Evolutionary conservation across 2,329 filamentous ascomycete species (phyloP).

Genomic region (Fusarium sp.): DNA sequence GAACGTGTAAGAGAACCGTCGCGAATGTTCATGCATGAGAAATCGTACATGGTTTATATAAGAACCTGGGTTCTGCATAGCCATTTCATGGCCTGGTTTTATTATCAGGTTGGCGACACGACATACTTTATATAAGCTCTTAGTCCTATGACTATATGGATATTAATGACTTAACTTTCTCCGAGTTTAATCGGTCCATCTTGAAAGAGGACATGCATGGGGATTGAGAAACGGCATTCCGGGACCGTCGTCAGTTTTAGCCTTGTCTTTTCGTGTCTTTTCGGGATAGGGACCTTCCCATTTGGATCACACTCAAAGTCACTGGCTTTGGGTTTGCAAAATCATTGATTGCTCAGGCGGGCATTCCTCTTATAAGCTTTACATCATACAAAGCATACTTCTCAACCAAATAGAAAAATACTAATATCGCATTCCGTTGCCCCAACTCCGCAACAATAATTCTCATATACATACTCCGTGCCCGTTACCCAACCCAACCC

Average conservation of each 20-base stretch:
- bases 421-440: not conserved
- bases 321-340: not conserved
- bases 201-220: slow-evolving; percentile 31
- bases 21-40: slow-evolving; percentile 18
- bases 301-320: slow-evolving; percentile 21
- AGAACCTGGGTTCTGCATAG: not conserved
- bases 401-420: no score
- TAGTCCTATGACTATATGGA: not conserved
- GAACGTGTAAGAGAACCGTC: slow-evolving; percentile 30
- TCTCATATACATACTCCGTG: not conserved
- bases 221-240: slow-evolving; percentile 32
- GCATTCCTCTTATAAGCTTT: no score
- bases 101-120: not conserved
- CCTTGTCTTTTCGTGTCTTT: slow-evolving; percentile 21
- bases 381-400: no score
- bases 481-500: slow-evolving; percentile 5
- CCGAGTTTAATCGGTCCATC: slow-evolving; percentile 4
- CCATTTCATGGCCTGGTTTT: not conserved
- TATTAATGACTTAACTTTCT: not conserved
- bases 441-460: slow-evolving; percentile 1
- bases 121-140: not conserved
- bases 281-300: slow-evolving; percentile 20
- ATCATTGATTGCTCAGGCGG: not conserved
- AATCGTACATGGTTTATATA: not conserved
- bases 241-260: slow-evolving; percentile 14